Evolutionary conservation across 129 eudicot species (phyloP), one percentile per base, ranked within the genome.

Genomic region (Pittosporum tobira): DNA sequence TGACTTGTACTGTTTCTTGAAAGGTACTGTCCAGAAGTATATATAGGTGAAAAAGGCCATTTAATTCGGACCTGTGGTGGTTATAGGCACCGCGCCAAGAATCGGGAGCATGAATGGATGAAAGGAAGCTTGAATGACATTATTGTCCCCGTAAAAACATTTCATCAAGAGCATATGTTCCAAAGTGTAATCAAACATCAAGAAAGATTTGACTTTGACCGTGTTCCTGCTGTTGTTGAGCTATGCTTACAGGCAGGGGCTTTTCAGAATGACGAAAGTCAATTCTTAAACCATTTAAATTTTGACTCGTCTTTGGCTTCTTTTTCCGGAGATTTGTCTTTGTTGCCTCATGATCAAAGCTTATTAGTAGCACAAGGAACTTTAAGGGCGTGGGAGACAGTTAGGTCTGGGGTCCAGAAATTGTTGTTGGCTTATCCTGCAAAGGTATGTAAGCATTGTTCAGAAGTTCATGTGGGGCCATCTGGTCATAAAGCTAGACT

Each of bases 401-500:
- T 83, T 43, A 64, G 90, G 74, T 67, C 78, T 0, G 94, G 95
- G 48, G 91, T 88, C 0, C 52, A 77, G 62, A 93, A 75, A 74
- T 46, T 93, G 43, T 62, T 91, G 69, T 54, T 74, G 73, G 88
- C 74, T 40, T 87, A 93, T 72, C 81, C 96, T 14, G 75, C 80
- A 5, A 87, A 82, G 67, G 94, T 83, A 30, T 93, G 99, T 47
- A 73, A 83, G 21, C 54, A 84, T 65, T 88, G 96, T 57, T 74
- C 85, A 6, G 94, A 88, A 66, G 91, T 84, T 67, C 95, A 93
- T 21, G 94, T 93, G 34, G 96, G 99, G 21, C 94, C 94, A 2
- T 93, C 99, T 20, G 99, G 99, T 38, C 99, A 93, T 76, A 87
- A 73, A 67, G 99, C 99, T 43, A 85, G 96, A 5, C 67, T 81